phyloP scores from a whole-genome alignment of 805 yeast species.

The Kazachstania africana region DNA sequence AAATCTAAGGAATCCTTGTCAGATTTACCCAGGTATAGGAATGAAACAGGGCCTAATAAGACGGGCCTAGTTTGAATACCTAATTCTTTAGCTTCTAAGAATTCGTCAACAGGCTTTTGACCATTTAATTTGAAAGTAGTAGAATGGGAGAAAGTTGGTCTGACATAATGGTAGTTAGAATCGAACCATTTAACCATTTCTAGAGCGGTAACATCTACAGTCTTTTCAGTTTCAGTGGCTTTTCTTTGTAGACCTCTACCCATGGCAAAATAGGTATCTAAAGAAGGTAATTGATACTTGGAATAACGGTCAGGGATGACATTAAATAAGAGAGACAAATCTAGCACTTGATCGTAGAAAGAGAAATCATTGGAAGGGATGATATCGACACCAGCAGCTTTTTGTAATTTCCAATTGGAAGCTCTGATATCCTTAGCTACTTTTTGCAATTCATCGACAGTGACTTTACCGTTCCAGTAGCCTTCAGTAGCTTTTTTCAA shows the following conservation, averaged over 20 bases:
- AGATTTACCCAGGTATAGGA: slow-evolving; percentile 90
- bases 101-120: slow-evolving; percentile 93
- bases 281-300: slow-evolving; percentile 68
- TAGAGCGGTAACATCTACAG: slow-evolving; percentile 96
- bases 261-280: slow-evolving; percentile 96
- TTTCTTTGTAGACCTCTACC: slow-evolving; percentile 99
- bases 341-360: slow-evolving; percentile 94
- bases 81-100: slow-evolving; percentile 90
- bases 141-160: slow-evolving; percentile 95
- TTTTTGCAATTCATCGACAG: slow-evolving; percentile 75
- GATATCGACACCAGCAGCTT: slow-evolving; percentile 93
- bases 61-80: slow-evolving; percentile 98
- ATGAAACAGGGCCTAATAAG: slow-evolving; percentile 91
- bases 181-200: slow-evolving; percentile 99
- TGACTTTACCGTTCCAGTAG: slow-evolving; percentile 93
- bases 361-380: slow-evolving; percentile 98
- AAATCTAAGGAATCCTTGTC: slow-evolving; percentile 95
- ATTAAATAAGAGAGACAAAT: slow-evolving; percentile 83
- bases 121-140: slow-evolving; percentile 95
- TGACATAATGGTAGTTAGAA: slow-evolving; percentile 98
- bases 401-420: slow-evolving; percentile 94
- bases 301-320: slow-evolving; percentile 95
- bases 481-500: slow-evolving; percentile 97
- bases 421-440: slow-evolving; percentile 94
- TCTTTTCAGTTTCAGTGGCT: slow-evolving; percentile 75